Percentiles rank a stretch among this genome's conserved stretches.
These are phyloP conservation scores for Pisolithus thermaeus DNA, from an alignment of 1,284 basidiomycete species.

Conservation along the genomic window DNA sequence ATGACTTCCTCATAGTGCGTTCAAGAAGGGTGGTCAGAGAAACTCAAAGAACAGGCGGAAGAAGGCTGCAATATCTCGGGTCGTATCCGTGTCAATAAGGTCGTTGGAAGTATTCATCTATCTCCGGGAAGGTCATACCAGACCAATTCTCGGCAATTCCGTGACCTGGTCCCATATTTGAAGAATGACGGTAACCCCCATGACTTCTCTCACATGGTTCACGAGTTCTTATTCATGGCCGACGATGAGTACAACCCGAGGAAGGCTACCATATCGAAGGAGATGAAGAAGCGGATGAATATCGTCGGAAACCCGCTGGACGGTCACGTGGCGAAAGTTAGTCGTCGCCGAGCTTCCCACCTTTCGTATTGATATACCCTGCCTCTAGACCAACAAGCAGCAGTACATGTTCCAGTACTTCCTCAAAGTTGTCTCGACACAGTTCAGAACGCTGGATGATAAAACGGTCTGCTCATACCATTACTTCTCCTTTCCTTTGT, in stretches of 20 bases:
- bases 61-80: slow-evolving; percentile 96
- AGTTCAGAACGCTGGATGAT: slow-evolving; percentile 79
- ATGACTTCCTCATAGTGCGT: slow-evolving; percentile 59
- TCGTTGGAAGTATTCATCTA: slow-evolving; percentile 87
- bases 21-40: slow-evolving; percentile 92
- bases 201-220: slow-evolving; percentile 90
- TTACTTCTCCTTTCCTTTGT: neutral
- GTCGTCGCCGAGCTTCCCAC: slow-evolving; percentile 13
- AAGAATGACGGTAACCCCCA: slow-evolving; percentile 82
- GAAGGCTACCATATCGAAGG: slow-evolving; percentile 56
- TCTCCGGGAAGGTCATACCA: slow-evolving; percentile 94
- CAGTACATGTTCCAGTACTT: slow-evolving; percentile 97
- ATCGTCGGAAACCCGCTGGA: slow-evolving; percentile 79
- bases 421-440: slow-evolving; percentile 94
- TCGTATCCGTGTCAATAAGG: slow-evolving; percentile 93
- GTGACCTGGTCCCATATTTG: slow-evolving; percentile 95
- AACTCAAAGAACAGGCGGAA: slow-evolving; percentile 84
- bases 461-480: slow-evolving; percentile 48
- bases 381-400: slow-evolving; percentile 52
- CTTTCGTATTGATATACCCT: slow-evolving; percentile 6
- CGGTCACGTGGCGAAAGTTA: slow-evolving; percentile 58
- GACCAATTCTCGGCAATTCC: slow-evolving; percentile 73
- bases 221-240: slow-evolving; percentile 79
- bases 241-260: slow-evolving; percentile 72
- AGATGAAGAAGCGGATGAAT: slow-evolving; percentile 74